phyloP scores from a whole-genome alignment of 805 yeast genomes.

The Maudiozyma pseudohumilis region DNA sequence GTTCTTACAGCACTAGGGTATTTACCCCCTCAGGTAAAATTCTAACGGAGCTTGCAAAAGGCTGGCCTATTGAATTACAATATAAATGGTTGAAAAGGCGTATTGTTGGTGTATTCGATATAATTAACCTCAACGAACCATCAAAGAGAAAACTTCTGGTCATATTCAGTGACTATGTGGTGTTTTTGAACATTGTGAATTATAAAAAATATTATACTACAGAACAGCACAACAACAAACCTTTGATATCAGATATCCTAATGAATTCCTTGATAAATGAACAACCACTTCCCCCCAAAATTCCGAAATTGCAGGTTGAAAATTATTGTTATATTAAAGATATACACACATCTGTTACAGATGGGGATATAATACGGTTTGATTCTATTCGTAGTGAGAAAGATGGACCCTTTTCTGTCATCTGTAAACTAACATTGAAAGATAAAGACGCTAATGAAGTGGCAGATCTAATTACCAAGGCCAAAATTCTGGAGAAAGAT shows the following conservation, averaged over 20 bases:
- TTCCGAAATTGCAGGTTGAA: slow-evolving; percentile 62
- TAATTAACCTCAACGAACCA: slow-evolving; percentile 28
- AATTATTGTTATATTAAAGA: slow-evolving; percentile 58
- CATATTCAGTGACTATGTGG: slow-evolving; percentile 69
- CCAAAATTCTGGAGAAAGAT: slow-evolving; percentile 65
- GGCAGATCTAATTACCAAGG: slow-evolving; percentile 39
- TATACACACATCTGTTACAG: slow-evolving; percentile 39
- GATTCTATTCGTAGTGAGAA: slow-evolving; percentile 16
- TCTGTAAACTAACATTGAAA: slow-evolving; percentile 20
- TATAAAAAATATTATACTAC: slow-evolving; percentile 23
- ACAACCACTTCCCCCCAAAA: slow-evolving; percentile 51
- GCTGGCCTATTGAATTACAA: slow-evolving; percentile 82
- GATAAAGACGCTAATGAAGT: slow-evolving; percentile 41
- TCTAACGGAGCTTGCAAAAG: slow-evolving; percentile 69
- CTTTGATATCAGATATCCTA: slow-evolving; percentile 65
- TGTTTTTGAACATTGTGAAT: slow-evolving; percentile 50
- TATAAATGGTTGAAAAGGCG: slow-evolving; percentile 83
- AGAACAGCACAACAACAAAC: slow-evolving; percentile 23
- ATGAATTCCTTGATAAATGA: slow-evolving; percentile 89
- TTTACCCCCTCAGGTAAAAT: slow-evolving; percentile 90
- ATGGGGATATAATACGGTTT: slow-evolving; percentile 20
- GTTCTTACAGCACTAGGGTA: slow-evolving; percentile 51
- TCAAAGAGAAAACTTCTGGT: slow-evolving; percentile 48
- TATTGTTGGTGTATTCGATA: slow-evolving; percentile 66
- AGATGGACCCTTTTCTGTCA: slow-evolving; percentile 13